Percentiles rank a stretch among this genome's conserved stretches.
Evolutionary conservation across 2,329 filamentous ascomycete species (phyloP).

Genomic region (Colletotrichum sp.): DNA sequence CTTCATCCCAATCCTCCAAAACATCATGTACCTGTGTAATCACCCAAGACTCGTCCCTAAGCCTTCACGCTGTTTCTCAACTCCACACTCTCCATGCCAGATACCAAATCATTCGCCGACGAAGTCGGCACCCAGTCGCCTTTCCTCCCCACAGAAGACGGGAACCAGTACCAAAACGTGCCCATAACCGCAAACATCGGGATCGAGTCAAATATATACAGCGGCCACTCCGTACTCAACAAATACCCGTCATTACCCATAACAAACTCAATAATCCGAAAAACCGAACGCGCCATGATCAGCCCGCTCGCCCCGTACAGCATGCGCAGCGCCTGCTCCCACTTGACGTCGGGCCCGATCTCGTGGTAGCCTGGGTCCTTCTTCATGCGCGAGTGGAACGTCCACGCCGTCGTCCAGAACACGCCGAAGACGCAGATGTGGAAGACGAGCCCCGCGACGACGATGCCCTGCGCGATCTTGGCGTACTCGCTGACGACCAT

Average conservation of each 20-base stretch:
- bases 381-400: not conserved
- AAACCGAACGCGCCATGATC: constrained; percentile 47
- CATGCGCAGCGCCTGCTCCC: not conserved
- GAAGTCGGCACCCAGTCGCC: not conserved
- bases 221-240: constrained; percentile 42
- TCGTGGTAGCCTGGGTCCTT: not conserved
- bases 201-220: constrained; percentile 48
- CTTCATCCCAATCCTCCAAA: not conserved
- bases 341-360: not conserved
- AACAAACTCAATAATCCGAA: constrained; percentile 53
- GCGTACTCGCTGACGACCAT: constrained; percentile 35
- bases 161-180: constrained; percentile 23
- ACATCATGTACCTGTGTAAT: too few species aligned
- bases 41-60: not conserved
- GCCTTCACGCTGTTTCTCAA: not conserved
- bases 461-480: constrained; percentile 25
- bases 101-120: not conserved
- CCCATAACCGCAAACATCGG: constrained; percentile 39
- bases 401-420: constrained; percentile 42
- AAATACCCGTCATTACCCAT: constrained; percentile 45
- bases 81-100: not conserved
- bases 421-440: constrained; percentile 60
- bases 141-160: not conserved
- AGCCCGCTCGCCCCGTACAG: constrained; percentile 1
- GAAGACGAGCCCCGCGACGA: constrained; percentile 61